Percentiles rank a stretch among this genome's conserved stretches.
These are phyloP conservation scores for Straminergon stramineum DNA, from an alignment of 225 moss, liverwort and hornwort species.

Conservation along the genomic window DNA sequence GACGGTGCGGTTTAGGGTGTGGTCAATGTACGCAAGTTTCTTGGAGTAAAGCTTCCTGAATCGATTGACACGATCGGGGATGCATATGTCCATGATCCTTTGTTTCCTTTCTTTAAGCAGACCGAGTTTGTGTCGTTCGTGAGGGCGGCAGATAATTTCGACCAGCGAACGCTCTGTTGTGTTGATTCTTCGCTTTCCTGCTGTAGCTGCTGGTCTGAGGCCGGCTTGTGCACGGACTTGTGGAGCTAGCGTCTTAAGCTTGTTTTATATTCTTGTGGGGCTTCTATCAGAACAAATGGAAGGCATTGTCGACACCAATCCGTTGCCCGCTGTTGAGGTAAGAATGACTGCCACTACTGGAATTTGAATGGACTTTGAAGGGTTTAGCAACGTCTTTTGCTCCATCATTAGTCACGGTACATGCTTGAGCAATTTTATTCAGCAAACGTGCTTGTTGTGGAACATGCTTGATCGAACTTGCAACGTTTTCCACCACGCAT, in stretches of 20 bases:
- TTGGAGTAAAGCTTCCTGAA: neutral
- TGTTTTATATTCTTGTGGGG: neutral
- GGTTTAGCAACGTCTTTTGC: too few species aligned
- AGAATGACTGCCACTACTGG: neutral
- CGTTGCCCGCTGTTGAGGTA: neutral
- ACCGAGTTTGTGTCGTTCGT: neutral
- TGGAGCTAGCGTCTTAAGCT: neutral
- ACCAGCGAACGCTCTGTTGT: neutral
- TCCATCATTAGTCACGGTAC: too few species aligned
- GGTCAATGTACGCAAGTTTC: neutral
- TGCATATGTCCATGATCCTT: neutral
- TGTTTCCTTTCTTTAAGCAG: neutral
- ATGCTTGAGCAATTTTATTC: too few species aligned
- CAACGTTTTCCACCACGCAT: too few species aligned
- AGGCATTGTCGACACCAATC: neutral
- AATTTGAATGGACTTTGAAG: neutral
- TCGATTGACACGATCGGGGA: neutral
- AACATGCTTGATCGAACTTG: too few species aligned
- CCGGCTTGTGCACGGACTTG: neutral
- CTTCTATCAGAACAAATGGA: neutral
- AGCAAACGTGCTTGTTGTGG: too few species aligned
- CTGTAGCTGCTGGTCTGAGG: neutral
- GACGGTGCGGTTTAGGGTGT: neutral
- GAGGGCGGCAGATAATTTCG: neutral
- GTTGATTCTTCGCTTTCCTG: neutral